phyloP scores from a whole-genome alignment of 805 yeast species.

The Lipomyces sp. region DNA sequence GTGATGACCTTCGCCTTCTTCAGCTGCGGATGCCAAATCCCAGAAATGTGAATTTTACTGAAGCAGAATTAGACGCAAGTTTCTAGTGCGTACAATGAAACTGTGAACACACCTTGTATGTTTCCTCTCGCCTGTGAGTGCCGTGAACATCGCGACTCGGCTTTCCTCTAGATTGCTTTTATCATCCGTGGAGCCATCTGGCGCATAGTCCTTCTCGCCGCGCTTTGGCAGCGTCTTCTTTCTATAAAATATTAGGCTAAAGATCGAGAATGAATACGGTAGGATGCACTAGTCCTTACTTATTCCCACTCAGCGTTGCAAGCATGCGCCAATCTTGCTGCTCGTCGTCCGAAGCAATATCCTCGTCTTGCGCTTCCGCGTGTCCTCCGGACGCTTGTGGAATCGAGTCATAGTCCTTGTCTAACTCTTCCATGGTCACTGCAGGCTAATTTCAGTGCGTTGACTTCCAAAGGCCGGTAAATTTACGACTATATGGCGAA shows the following conservation, averaged over 20 bases:
- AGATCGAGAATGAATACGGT: background rate
- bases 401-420: constrained; percentile 12
- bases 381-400: background rate
- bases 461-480: too few relatives aligned
- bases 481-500: too few relatives aligned
- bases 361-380: constrained; percentile 10
- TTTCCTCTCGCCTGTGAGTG: constrained; percentile 44
- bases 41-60: constrained; percentile 51
- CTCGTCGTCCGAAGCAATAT: constrained; percentile 33
- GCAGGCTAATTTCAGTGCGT: too few relatives aligned
- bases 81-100: background rate
- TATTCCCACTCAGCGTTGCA: constrained; percentile 11
- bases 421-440: constrained; percentile 11
- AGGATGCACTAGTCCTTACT: background rate
- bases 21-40: constrained; percentile 44
- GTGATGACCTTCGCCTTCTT: constrained; percentile 42
- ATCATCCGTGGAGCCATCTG: constrained; percentile 66
- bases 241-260: constrained; percentile 6
- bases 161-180: constrained; percentile 48
- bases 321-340: constrained; percentile 43
- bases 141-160: constrained; percentile 67
- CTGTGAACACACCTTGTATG: constrained; percentile 31
- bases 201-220: constrained; percentile 84
- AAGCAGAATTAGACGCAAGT: background rate
- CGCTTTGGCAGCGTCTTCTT: constrained; percentile 52